Conservation (phyloP, 352 stramenopile genomes). For the Globisporangium echinulatum region DNA sequence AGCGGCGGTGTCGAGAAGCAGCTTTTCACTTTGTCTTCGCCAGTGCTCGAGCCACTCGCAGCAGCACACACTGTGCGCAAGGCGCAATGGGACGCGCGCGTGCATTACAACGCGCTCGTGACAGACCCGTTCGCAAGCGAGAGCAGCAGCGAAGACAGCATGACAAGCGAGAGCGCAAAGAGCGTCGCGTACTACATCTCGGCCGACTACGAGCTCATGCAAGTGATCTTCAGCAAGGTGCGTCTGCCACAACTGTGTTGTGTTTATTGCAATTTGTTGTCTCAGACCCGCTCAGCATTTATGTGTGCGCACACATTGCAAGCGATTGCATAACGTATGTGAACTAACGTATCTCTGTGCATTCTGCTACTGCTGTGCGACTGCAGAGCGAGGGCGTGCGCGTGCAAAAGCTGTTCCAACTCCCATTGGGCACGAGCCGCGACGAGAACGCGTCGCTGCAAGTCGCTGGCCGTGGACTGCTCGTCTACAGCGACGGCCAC, state of each 20-base stretch:
- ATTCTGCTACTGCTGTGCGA: background rate
- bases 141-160: conserved; percentile 13
- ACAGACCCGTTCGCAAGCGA: conserved; percentile 50
- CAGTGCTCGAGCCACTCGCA: conserved; percentile 37
- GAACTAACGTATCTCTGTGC: background rate
- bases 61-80: conserved; percentile 46
- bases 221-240: conserved; percentile 33
- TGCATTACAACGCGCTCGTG: conserved; percentile 58
- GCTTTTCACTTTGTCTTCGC: conserved; percentile 19
- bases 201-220: conserved; percentile 53
- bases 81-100: conserved; percentile 65
- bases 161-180: conserved; percentile 2
- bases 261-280: background rate
- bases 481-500: conserved; percentile 61
- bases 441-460: conserved; percentile 59
- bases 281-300: background rate
- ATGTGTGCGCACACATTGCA: conserved; percentile 1
- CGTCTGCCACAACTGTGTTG: background rate
- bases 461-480: conserved; percentile 48
- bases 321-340: background rate
- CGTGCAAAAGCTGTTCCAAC: conserved; percentile 27
- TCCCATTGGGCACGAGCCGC: conserved; percentile 28
- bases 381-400: conserved; percentile 18
- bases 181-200: conserved; percentile 65
- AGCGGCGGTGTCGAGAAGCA: conserved; percentile 23